These are phyloP conservation scores for Penicillium atrosanguineum DNA, from an alignment of 495 filamentous ascomycete genomes.

Conservation along the genomic window DNA sequence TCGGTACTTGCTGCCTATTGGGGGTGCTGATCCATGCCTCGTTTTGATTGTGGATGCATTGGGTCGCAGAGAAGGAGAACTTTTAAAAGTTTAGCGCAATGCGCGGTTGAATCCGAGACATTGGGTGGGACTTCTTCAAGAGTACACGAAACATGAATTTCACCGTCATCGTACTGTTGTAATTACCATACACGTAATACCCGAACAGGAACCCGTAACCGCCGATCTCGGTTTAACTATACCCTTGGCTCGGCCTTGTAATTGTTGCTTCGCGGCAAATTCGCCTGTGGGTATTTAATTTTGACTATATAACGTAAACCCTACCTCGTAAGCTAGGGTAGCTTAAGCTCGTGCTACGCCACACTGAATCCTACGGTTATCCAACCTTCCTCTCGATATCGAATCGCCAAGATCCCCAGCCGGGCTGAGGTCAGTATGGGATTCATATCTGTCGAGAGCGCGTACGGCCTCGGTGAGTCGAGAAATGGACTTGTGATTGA, in stretches of 20 bases:
- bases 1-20: too few species aligned
- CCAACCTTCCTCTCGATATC: conserved; percentile 6
- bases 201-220: neutral
- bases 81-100: neutral
- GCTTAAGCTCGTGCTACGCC: conserved; percentile 4
- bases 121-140: neutral
- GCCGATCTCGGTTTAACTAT: conserved; percentile 5
- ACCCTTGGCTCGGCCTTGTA: neutral
- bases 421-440: conserved; percentile 26
- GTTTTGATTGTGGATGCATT: too few species aligned
- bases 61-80: too few species aligned
- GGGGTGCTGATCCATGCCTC: too few species aligned
- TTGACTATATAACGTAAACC: conserved; percentile 16
- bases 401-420: conserved; percentile 6
- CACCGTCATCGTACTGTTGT: neutral
- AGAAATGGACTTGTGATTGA: too few species aligned
- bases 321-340: conserved; percentile 11
- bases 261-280: conserved; percentile 4
- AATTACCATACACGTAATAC: neutral
- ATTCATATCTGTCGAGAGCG: conserved; percentile 15
- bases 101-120: neutral
- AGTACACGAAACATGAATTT: neutral
- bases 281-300: conserved; percentile 3
- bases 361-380: neutral
- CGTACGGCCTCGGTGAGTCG: neutral